A percentile compares a stretch with the other conserved stretches of the same genome.
phyloP scores from a whole-genome alignment of 1,139 yeast genomes.

The Meyerozyma elateridarum region DNA sequence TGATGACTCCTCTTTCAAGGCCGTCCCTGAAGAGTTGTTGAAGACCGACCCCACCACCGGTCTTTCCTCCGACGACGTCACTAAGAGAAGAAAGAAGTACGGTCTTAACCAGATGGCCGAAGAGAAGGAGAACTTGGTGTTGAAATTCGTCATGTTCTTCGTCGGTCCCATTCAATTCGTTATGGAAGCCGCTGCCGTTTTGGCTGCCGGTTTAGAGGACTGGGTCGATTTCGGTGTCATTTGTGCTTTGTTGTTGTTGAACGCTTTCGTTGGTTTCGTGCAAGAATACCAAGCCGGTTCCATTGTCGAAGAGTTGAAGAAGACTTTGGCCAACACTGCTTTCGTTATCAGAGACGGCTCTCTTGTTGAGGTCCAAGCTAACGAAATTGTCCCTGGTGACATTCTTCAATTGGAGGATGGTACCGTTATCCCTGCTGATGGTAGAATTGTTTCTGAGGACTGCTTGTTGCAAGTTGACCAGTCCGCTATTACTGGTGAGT shows the following conservation, averaged over 20 bases:
- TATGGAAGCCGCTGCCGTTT: slow-evolving; percentile 97
- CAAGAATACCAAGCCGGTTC: slow-evolving; percentile 98
- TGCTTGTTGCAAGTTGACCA: slow-evolving; percentile 92
- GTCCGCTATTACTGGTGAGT: slow-evolving; percentile 98
- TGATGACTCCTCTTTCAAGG: slow-evolving; percentile 43
- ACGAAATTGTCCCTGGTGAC: slow-evolving; percentile 91
- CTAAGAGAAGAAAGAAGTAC: slow-evolving; percentile 85
- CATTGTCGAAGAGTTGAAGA: slow-evolving; percentile 90
- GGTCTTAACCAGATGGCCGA: slow-evolving; percentile 96
- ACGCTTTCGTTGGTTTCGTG: slow-evolving; percentile 93
- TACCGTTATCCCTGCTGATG: slow-evolving; percentile 93
- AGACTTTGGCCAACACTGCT: slow-evolving; percentile 88
- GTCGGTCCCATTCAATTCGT: slow-evolving; percentile 99
- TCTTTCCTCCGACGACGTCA: slow-evolving; percentile 76
- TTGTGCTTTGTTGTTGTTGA: slow-evolving; percentile 79
- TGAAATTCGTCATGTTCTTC: slow-evolving; percentile 88
- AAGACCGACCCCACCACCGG: slow-evolving; percentile 85
- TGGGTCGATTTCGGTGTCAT: slow-evolving; percentile 99
- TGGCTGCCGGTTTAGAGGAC: slow-evolving; percentile 97
- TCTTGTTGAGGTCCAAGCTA: slow-evolving; percentile 67
- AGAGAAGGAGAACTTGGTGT: slow-evolving; percentile 76
- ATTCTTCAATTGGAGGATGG: slow-evolving; percentile 91
- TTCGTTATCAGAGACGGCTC: slow-evolving; percentile 81
- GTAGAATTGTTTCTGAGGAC: slow-evolving; percentile 86
- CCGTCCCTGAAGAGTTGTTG: slow-evolving; percentile 85